phyloP scores from a whole-genome alignment of 768 basidiomycete genomes.

The Cystofilobasidium ferigula region DNA sequence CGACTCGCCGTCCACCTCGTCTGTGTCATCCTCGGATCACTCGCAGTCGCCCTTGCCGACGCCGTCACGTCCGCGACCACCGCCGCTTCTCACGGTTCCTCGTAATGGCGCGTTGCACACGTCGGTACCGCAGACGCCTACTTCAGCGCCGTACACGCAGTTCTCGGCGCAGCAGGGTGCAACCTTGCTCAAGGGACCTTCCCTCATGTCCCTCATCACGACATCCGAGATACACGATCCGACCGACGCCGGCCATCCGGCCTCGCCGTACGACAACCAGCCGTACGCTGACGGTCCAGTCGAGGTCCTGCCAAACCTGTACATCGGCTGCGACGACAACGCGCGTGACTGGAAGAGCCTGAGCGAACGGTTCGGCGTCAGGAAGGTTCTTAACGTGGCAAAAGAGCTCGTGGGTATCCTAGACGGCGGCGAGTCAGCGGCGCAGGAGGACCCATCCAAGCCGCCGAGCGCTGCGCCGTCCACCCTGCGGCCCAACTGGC shows the following conservation, averaged over 20 bases:
- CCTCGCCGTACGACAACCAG: neutral
- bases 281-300: constrained; percentile 73
- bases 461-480: neutral
- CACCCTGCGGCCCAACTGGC: neutral
- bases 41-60: neutral
- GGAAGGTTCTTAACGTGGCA: constrained; percentile 75
- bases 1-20: neutral
- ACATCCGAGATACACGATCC: constrained; percentile 22
- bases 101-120: neutral
- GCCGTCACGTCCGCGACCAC: neutral
- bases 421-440: neutral
- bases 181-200: neutral
- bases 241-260: neutral
- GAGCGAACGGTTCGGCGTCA: neutral
- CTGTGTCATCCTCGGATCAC: constrained; percentile 5
- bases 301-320: constrained; percentile 72
- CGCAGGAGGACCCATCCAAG: neutral
- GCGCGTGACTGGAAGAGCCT: constrained; percentile 52
- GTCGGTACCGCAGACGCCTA: constrained; percentile 1
- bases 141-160: neutral
- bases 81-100: neutral
- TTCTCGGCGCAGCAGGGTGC: neutral
- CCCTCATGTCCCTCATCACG: constrained; percentile 15
- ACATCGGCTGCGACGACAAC: constrained; percentile 86
- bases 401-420: constrained; percentile 55